These are phyloP conservation scores for Grosmannia serpens DNA, from an alignment of 2,329 filamentous ascomycete species.

Conservation along the genomic window DNA sequence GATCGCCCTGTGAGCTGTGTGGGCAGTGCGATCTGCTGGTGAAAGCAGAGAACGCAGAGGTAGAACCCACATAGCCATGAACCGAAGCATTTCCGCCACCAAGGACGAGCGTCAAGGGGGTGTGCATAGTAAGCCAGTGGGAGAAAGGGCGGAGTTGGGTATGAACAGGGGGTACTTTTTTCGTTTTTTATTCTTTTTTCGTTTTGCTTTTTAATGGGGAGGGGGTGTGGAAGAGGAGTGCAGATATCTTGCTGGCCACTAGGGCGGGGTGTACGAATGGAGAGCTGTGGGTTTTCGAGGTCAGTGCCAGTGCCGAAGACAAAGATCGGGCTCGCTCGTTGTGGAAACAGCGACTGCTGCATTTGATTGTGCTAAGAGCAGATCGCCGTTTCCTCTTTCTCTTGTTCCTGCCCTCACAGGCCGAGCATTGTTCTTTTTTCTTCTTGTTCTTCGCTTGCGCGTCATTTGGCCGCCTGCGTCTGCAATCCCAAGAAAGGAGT, in stretches of 20 bases:
- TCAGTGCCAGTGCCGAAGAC: not conserved
- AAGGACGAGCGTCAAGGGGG: not conserved
- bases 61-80: not conserved
- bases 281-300: not conserved
- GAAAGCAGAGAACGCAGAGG: not conserved
- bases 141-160: not conserved
- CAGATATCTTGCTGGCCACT: no score
- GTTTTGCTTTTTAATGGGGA: not conserved
- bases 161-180: not conserved
- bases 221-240: not conserved
- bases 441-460: not conserved
- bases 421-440: not conserved
- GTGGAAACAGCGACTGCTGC: not conserved
- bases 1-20: slow-evolving; percentile 7
- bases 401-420: not conserved
- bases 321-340: not conserved
- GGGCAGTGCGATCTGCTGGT: slow-evolving; percentile 3
- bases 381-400: not conserved
- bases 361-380: not conserved
- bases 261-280: not conserved
- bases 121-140: not conserved
- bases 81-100: not conserved
- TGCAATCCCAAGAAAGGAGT: not conserved
- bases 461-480: not conserved
- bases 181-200: not conserved